Base-by-base conservation (phyloP, 495 filamentous ascomycete genomes). In the Immersiella caudata region DNA sequence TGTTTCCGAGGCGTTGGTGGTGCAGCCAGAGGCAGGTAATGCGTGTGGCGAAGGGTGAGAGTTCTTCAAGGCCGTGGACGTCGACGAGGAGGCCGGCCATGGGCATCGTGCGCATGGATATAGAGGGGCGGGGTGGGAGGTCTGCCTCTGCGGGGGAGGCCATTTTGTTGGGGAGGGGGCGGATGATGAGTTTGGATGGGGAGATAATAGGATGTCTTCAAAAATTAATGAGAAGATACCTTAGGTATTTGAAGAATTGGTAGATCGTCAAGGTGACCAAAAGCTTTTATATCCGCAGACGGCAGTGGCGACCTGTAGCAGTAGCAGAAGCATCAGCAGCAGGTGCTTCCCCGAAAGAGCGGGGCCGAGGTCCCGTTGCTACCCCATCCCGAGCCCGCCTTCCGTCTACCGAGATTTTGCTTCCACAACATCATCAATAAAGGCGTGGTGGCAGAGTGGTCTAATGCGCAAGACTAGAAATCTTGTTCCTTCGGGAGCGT, bases 11-110 rank as follows among this genome's bases (percentile, higher is more conserved):
- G 22, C 95, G 88, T 1, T 90, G 91, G 78, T 97, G 92, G 33
- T 97, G 84, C 18, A 98, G 86, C 93, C 93, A 97, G 54, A 96
- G 82, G 75, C 89, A 91, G 29, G 92, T 88, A 14, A 94, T 78
- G 29, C 72, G 65, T 24, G 73, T 70, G 33, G 85, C 77, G 18
- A 80, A 66, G 11, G 82, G 22, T 6, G 83, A 77, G 6, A 97
- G 83, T 69, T 97, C 91, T 20, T 87, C 78, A 1, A 97, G 82
- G 21, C 94, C 94, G 74, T 92, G 93, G 60, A 97, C 85, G 60
- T 88, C 88, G 14, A 88, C 86, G 8, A 89, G 81, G 27, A 97
- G 87, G 25, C 94, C 93, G 25, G 90, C 86, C 76, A 98, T 90
- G 21, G 84, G 82, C 58, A 88, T 83, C 35, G 84, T 85, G 62